Percentiles rank a stretch among this genome's conserved stretches.
These are phyloP conservation scores for Talaromyces albobiverticillius DNA, from an alignment of 2,329 filamentous ascomycete species.

Conservation along the genomic window DNA sequence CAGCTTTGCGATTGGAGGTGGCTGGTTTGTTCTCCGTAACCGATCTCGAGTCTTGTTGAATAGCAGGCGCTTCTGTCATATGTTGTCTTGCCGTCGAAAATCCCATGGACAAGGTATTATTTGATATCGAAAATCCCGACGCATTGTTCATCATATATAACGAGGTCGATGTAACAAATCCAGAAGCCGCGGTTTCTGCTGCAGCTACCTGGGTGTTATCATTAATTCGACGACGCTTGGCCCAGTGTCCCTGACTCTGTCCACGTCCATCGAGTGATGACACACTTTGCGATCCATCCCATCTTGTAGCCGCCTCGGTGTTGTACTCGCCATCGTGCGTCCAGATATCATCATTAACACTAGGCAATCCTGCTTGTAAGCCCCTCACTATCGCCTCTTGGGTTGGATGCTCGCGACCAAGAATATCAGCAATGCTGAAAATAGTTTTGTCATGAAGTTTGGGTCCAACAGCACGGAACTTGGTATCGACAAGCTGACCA, in stretches of 20 bases:
- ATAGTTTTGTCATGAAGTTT: slow-evolving; percentile 63
- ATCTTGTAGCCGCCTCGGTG: slow-evolving; percentile 33
- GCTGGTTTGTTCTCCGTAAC: neutral
- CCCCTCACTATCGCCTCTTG: slow-evolving; percentile 53
- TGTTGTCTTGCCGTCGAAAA: slow-evolving; percentile 64
- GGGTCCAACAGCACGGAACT: slow-evolving; percentile 64
- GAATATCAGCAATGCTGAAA: slow-evolving; percentile 66
- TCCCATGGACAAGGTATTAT: slow-evolving; percentile 46
- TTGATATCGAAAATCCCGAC: slow-evolving; percentile 31
- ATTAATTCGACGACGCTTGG: slow-evolving; percentile 29
- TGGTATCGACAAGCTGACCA: slow-evolving; percentile 48
- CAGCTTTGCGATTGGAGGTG: slow-evolving; percentile 19
- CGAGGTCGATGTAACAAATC: slow-evolving; percentile 38
- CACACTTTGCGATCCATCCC: slow-evolving; percentile 30
- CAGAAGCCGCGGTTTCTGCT: slow-evolving; percentile 20
- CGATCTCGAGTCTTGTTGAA: neutral
- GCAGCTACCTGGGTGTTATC: slow-evolving; percentile 16
- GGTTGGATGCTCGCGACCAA: slow-evolving; percentile 61
- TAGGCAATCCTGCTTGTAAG: slow-evolving; percentile 46
- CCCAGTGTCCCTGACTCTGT: slow-evolving; percentile 14
- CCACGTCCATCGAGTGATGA: slow-evolving; percentile 19
- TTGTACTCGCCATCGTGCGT: slow-evolving; percentile 60
- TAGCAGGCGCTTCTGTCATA: slow-evolving; percentile 33
- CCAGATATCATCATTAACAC: slow-evolving; percentile 65
- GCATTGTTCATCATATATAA: slow-evolving; percentile 62